Evolutionary conservation across 768 basidiomycete genomes (phyloP).

Genomic region (Tephrocybe rancida): DNA sequence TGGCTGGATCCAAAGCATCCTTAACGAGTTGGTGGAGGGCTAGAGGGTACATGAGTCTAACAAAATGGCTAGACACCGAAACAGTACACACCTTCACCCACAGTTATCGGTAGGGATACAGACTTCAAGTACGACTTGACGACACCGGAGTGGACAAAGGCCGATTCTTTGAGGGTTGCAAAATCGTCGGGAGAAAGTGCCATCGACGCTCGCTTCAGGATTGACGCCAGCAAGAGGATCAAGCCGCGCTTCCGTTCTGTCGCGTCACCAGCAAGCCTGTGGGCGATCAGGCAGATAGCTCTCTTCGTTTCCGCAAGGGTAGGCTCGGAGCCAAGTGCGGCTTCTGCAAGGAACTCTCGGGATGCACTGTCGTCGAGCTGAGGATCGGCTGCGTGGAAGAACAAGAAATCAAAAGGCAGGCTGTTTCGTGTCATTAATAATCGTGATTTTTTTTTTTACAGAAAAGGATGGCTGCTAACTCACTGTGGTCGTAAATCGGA

Average conservation of each 20-base stretch:
- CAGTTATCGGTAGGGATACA: constrained; percentile 19
- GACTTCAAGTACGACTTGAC: constrained; percentile 38
- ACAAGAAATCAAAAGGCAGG: constrained; percentile 46
- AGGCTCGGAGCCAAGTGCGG: constrained; percentile 27
- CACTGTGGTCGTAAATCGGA: constrained; percentile 19
- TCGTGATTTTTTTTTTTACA: background rate
- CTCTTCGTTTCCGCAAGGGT: constrained; percentile 33
- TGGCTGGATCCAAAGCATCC: constrained; percentile 36
- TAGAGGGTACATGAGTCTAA: constrained; percentile 23
- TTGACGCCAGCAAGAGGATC: constrained; percentile 39
- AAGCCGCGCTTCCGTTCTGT: constrained; percentile 29
- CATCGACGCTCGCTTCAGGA: constrained; percentile 31
- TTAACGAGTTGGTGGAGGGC: constrained; percentile 45
- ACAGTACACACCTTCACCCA: constrained; percentile 35
- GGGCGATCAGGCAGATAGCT: constrained; percentile 38
- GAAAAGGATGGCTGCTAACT: background rate
- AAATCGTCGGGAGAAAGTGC: constrained; percentile 32
- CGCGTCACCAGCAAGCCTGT: constrained; percentile 28
- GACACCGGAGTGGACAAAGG: constrained; percentile 34
- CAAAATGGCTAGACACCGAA: background rate
- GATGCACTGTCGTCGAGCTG: constrained; percentile 28
- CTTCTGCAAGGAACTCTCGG: constrained; percentile 36
- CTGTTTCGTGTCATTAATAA: background rate
- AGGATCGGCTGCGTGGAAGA: constrained; percentile 31
- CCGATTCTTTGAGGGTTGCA: constrained; percentile 37